Evolutionary conservation across 108 stramenopile species (phyloP).

Genomic region (Cyclotella atomus): DNA sequence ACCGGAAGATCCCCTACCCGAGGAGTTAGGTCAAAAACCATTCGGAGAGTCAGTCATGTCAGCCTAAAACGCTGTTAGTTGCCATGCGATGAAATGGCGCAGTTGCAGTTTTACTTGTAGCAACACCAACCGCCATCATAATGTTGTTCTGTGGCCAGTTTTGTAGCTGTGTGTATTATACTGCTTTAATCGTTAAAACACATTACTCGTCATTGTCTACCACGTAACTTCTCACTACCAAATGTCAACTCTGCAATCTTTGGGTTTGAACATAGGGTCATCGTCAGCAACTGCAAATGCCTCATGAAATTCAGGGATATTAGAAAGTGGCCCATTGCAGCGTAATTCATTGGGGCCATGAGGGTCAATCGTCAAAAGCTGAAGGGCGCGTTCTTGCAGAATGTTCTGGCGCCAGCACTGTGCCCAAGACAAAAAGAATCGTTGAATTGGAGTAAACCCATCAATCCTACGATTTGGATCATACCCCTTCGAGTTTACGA

Average conservation of each 20-base stretch:
- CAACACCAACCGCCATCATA: no score
- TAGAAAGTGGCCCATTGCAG: slow-evolving; percentile 77
- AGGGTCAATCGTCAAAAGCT: slow-evolving; percentile 83
- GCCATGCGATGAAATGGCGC: background rate
- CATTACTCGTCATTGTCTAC: no score
- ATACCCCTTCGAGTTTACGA: slow-evolving; percentile 47
- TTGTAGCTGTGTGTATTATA: background rate
- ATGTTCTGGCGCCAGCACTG: slow-evolving; percentile 82
- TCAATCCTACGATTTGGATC: slow-evolving; percentile 50
- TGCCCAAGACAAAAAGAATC: slow-evolving; percentile 81
- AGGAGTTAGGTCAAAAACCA: background rate
- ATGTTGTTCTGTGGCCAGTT: background rate
- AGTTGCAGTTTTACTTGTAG: background rate
- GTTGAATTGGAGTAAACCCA: slow-evolving; percentile 72
- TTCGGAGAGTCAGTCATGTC: background rate
- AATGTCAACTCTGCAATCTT: slow-evolving; percentile 74
- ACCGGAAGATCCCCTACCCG: background rate
- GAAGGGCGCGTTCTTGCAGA: slow-evolving; percentile 72
- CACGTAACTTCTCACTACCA: slow-evolving; percentile 63
- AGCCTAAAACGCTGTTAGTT: background rate
- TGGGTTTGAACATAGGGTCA: slow-evolving; percentile 68
- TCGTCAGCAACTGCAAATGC: slow-evolving; percentile 61
- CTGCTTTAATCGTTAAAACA: no score
- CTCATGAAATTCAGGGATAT: slow-evolving; percentile 79
- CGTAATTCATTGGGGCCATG: slow-evolving; percentile 86